phyloP scores from a whole-genome alignment of 768 basidiomycete species.

The Naematelia aurantialba region DNA sequence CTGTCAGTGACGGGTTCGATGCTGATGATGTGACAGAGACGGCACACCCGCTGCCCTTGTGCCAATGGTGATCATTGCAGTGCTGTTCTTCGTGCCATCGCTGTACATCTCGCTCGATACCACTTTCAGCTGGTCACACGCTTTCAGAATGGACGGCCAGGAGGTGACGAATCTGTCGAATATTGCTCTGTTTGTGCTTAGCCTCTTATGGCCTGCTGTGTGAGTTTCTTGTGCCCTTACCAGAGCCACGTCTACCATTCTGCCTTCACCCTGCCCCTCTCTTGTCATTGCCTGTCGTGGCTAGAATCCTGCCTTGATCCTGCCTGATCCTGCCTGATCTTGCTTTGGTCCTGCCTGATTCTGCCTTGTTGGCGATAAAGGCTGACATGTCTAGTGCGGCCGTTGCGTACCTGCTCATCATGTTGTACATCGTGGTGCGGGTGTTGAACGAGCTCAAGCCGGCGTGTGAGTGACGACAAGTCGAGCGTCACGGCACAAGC shows the following conservation, averaged over 20 bases:
- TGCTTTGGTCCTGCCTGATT: no score
- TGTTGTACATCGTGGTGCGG: constrained; percentile 72
- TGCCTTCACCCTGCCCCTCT: no score
- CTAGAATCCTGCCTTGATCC: no score
- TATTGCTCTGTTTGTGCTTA: constrained; percentile 75
- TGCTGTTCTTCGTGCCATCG: constrained; percentile 70
- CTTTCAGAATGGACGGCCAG: constrained; percentile 59
- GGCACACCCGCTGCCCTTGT: constrained; percentile 48
- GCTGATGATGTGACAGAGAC: constrained; percentile 28
- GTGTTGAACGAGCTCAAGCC: constrained; percentile 76
- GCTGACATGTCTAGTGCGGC: no score
- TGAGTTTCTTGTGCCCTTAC: constrained; percentile 55
- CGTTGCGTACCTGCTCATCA: constrained; percentile 66
- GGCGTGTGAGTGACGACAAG: constrained; percentile 57
- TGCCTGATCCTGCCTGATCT: no score
- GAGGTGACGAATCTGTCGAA: constrained; percentile 61
- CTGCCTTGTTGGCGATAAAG: no score
- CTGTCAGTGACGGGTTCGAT: no score
- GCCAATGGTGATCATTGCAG: constrained; percentile 62
- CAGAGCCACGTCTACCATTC: no score
- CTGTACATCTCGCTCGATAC: constrained; percentile 82
- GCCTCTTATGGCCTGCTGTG: constrained; percentile 73
- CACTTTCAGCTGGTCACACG: constrained; percentile 62
- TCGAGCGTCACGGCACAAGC: background rate
- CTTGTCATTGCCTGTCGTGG: no score